A percentile compares a stretch with the other conserved stretches of the same genome.
phyloP scores from a whole-genome alignment of 176 grass and related monocot genomes.

The Oryza glumipatula region DNA sequence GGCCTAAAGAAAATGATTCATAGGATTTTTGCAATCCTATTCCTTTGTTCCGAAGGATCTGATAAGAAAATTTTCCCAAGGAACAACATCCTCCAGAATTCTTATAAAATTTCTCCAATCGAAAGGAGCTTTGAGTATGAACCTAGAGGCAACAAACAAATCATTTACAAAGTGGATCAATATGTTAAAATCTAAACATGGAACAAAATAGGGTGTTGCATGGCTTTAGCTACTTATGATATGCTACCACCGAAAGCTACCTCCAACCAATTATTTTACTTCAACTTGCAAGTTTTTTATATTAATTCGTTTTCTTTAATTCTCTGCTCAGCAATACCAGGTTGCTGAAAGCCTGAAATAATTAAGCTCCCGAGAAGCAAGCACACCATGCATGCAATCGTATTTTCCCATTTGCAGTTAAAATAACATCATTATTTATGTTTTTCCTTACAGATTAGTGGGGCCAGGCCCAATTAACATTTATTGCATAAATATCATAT shows the following conservation, averaged over 20 bases:
- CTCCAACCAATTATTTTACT: background rate
- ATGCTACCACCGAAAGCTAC: background rate
- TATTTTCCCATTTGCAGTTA: background rate
- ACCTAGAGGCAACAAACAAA: background rate
- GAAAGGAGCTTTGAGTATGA: background rate
- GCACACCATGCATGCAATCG: background rate
- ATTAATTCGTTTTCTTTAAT: background rate
- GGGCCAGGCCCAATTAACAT: background rate
- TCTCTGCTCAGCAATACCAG: background rate
- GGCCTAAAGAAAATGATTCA: background rate
- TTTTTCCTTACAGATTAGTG: background rate
- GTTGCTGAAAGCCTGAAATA: background rate
- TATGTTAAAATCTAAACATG: background rate
- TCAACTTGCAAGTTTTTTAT: background rate
- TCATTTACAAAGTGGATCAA: background rate
- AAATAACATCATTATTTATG: background rate
- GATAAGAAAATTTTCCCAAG: background rate
- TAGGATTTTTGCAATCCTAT: background rate
- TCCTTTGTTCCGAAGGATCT: too few relatives aligned
- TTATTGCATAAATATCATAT: slow-evolving; percentile 1
- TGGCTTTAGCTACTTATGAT: background rate
- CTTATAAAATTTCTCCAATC: background rate
- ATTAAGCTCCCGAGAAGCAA: background rate
- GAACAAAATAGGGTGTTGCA: background rate
- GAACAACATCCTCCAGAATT: background rate